phyloP scores from a whole-genome alignment of 768 basidiomycete species.

The Amanita jacksonii region DNA sequence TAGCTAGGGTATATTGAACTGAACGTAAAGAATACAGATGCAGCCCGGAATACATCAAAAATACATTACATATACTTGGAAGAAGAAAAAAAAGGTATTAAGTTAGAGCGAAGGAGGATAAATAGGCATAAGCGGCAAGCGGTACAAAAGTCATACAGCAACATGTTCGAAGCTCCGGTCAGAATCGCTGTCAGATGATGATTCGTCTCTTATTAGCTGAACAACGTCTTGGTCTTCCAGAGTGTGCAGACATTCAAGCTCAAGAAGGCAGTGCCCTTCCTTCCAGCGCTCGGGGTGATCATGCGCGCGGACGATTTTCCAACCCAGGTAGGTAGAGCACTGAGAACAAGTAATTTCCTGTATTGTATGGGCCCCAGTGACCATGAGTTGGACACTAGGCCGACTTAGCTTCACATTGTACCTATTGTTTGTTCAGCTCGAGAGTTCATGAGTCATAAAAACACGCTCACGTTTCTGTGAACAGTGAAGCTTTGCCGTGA shows the following conservation, averaged over 20 bases:
- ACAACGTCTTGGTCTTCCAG: conserved; percentile 2
- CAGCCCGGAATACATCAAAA: no score
- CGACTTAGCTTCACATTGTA: conserved; percentile 36
- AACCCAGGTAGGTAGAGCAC: conserved; percentile 48
- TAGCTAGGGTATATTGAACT: no score
- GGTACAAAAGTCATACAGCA: background rate
- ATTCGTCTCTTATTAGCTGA: conserved; percentile 16
- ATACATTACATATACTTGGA: no score
- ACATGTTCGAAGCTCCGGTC: conserved; percentile 19
- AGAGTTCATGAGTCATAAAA: background rate
- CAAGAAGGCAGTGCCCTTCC: conserved; percentile 48
- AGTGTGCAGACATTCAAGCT: conserved; percentile 37
- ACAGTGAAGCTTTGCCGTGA: conserved; percentile 49
- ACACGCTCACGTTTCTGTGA: conserved; percentile 40
- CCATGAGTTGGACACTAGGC: conserved; percentile 49
- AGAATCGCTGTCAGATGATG: conserved; percentile 27
- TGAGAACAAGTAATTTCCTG: conserved; percentile 42
- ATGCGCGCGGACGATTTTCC: conserved; percentile 51
- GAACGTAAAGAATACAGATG: no score
- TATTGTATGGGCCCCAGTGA: conserved; percentile 54
- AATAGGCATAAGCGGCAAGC: no score
- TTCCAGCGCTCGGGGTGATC: conserved; percentile 54
- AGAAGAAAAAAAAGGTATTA: no score
- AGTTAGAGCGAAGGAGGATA: no score
- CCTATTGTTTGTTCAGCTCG: conserved; percentile 18